A percentile compares a stretch with the other conserved stretches of the same genome.
These are phyloP conservation scores for Pneumocystis canis DNA, from an alignment of 1,139 yeast genomes.

Conservation along the genomic window DNA sequence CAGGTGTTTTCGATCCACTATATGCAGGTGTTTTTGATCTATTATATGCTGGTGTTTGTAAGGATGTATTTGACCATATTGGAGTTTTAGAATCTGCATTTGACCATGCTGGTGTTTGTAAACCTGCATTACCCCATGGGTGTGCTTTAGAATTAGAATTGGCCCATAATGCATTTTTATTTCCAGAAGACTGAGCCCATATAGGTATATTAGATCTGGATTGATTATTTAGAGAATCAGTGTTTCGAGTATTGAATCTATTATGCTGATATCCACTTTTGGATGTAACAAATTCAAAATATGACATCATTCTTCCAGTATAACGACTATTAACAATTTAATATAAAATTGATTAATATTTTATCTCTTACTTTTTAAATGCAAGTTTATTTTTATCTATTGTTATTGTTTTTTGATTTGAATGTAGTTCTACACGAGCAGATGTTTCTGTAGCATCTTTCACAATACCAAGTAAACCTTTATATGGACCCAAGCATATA, in stretches of 20 bases:
- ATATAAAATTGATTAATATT: constrained; percentile 25
- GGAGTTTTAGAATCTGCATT: constrained; percentile 36
- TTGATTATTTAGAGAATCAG: not conserved
- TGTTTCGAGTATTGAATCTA: constrained; percentile 2
- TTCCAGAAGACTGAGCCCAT: constrained; percentile 30
- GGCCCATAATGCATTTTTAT: constrained; percentile 38
- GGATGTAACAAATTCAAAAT: constrained; percentile 61
- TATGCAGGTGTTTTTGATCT: not conserved
- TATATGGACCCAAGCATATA: constrained; percentile 72
- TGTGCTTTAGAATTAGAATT: constrained; percentile 36
- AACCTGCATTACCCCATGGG: constrained; percentile 27
- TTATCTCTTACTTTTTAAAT: constrained; percentile 30
- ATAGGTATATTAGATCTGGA: constrained; percentile 1
- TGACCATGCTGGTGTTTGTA: constrained; percentile 31
- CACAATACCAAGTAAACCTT: constrained; percentile 86
- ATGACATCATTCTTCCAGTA: constrained; percentile 46
- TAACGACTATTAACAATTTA: constrained; percentile 24
- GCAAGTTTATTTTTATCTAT: constrained; percentile 65
- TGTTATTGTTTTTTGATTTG: constrained; percentile 76
- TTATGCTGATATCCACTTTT: constrained; percentile 21
- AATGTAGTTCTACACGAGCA: constrained; percentile 87
- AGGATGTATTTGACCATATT: constrained; percentile 27
- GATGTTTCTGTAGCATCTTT: constrained; percentile 82
- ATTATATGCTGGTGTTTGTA: not conserved
- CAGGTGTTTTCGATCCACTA: constrained; percentile 29